These are phyloP conservation scores for Saccharomycopsis phalli DNA, from an alignment of 1,139 yeast genomes.

Conservation along the genomic window DNA sequence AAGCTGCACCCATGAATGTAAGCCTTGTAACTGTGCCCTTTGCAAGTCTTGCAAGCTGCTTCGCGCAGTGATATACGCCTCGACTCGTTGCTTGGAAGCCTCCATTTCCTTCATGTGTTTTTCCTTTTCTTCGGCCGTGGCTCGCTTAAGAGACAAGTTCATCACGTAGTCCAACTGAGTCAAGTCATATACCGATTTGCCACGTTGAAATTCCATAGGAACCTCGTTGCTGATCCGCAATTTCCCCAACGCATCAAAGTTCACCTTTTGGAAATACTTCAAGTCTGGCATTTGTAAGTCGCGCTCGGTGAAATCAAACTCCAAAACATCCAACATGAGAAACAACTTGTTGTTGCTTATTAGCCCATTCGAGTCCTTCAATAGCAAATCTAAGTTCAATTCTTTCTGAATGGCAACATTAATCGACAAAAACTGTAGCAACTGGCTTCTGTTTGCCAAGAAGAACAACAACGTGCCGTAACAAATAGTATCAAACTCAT, in stretches of 20 bases:
- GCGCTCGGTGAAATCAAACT: conserved; percentile 42
- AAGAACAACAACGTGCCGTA: conserved; percentile 56
- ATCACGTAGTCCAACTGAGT: conserved; percentile 27
- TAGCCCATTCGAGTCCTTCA: too few relatives aligned
- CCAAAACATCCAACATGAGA: conserved; percentile 61
- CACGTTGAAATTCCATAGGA: too few relatives aligned
- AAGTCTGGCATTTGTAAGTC: conserved; percentile 22
- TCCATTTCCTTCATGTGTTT: conserved; percentile 24
- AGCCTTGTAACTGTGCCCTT: conserved; percentile 46
- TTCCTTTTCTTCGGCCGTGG: conserved; percentile 21
- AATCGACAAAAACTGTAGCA: conserved; percentile 60
- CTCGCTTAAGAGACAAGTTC: conserved; percentile 22
- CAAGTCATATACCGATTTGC: conserved; percentile 30
- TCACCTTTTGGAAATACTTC: conserved; percentile 20
- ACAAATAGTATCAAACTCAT: conserved; percentile 33
- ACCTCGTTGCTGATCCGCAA: neutral
- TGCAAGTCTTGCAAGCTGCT: conserved; percentile 40
- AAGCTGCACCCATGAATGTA: conserved; percentile 78
- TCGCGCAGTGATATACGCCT: conserved; percentile 35
- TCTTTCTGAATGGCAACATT: conserved; percentile 37
- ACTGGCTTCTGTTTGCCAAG: conserved; percentile 49
- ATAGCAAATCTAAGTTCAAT: conserved; percentile 18
- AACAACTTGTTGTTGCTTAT: conserved; percentile 47
- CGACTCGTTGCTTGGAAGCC: conserved; percentile 23
- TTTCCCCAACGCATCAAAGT: conserved; percentile 27